phyloP scores from a whole-genome alignment of 1,139 yeast species.

The Candida sp. region DNA sequence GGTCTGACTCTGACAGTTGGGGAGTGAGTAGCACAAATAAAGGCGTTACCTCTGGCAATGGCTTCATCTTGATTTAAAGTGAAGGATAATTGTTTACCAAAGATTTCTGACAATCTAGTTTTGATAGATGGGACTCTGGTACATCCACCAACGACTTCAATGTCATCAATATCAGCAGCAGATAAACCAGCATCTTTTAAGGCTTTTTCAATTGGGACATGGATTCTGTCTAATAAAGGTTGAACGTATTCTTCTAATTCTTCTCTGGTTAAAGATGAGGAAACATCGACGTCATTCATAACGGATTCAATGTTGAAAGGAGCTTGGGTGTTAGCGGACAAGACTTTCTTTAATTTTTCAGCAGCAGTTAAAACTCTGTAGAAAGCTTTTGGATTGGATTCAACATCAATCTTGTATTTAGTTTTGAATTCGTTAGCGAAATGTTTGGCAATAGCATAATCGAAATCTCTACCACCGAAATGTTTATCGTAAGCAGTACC shows the following conservation, averaged over 20 bases:
- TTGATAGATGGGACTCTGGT: slow-evolving; percentile 96
- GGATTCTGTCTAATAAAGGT: slow-evolving; percentile 76
- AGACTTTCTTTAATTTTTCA: slow-evolving; percentile 91
- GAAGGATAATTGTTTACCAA: slow-evolving; percentile 86
- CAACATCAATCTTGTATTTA: slow-evolving; percentile 92
- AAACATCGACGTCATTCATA: slow-evolving; percentile 96
- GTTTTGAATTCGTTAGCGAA: slow-evolving; percentile 88
- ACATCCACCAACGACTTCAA: slow-evolving; percentile 97
- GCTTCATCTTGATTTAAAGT: slow-evolving; percentile 99
- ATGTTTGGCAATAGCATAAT: slow-evolving; percentile 89
- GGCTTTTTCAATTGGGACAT: slow-evolving; percentile 78
- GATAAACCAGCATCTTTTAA: slow-evolving; percentile 75
- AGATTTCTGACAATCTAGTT: slow-evolving; percentile 72
- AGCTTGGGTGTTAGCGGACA: slow-evolving; percentile 94
- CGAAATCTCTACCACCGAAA: slow-evolving; percentile 98
- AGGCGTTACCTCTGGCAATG: slow-evolving; percentile 98
- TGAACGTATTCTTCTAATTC: slow-evolving; percentile 86
- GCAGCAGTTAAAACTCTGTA: slow-evolving; percentile 89
- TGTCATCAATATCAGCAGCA: slow-evolving; percentile 74
- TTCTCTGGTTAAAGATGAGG: slow-evolving; percentile 85
- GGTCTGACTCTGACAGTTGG: slow-evolving; percentile 99
- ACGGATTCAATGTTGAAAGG: slow-evolving; percentile 95
- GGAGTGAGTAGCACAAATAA: slow-evolving; percentile 98
- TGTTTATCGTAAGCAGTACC: slow-evolving; percentile 94
- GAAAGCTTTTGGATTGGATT: slow-evolving; percentile 91